Percentiles rank a stretch among this genome's conserved stretches.
Evolutionary conservation across 139 green algal species (phyloP).

Genomic region (Coelastrella sp.): DNA sequence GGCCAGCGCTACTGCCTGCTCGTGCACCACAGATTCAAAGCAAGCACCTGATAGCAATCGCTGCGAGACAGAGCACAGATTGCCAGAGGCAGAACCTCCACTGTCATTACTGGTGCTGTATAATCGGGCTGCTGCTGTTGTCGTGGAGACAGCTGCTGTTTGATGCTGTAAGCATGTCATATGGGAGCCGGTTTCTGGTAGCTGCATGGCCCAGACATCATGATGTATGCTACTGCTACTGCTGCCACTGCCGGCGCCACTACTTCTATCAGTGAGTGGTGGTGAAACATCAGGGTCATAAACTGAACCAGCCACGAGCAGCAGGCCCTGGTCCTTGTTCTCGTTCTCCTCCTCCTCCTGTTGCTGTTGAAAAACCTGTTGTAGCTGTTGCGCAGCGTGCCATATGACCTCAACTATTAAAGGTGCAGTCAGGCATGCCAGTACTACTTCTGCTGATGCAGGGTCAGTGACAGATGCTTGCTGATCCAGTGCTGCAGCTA

Average conservation of each 20-base stretch:
- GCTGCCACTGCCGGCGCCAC: background rate
- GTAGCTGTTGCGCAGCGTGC: background rate
- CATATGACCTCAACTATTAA: background rate
- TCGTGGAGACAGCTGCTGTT: background rate
- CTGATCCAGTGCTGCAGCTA: conserved; percentile 24
- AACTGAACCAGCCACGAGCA: background rate
- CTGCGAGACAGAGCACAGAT: background rate
- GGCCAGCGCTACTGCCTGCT: conserved; percentile 13
- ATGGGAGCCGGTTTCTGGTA: background rate
- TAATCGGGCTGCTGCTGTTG: background rate
- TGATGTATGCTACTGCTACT: background rate
- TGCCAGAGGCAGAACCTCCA: background rate
- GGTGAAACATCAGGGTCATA: background rate
- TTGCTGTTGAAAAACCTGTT: background rate
- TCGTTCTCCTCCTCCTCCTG: background rate
- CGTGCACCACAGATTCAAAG: background rate
- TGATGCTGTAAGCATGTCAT: background rate
- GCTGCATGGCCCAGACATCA: background rate
- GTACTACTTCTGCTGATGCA: conserved; percentile 7
- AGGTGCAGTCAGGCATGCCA: background rate
- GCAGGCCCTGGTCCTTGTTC: background rate
- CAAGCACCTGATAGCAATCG: background rate
- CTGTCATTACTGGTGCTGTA: conserved; percentile 1
- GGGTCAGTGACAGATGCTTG: background rate
- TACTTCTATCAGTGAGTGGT: background rate